phyloP scores from a whole-genome alignment of 139 green algal species.

The Micractinium sp. region DNA sequence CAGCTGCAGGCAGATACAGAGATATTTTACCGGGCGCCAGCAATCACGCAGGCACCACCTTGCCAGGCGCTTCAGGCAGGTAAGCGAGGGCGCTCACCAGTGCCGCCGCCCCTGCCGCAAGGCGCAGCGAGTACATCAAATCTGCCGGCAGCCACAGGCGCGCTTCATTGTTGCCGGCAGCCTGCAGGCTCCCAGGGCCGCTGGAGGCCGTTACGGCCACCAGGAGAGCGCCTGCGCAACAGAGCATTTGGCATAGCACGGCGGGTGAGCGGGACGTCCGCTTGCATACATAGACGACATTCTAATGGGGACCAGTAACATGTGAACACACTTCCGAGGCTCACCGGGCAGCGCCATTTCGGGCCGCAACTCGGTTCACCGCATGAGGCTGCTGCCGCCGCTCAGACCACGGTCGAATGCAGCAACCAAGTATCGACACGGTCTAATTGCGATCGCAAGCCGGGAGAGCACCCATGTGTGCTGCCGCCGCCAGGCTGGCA shows the following conservation, averaged over 20 bases:
- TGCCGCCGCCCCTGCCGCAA: conserved; percentile 3
- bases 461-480: too few species aligned
- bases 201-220: not conserved
- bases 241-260: not conserved
- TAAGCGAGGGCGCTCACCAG: conserved; percentile 34
- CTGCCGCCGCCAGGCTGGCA: too few species aligned
- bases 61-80: not conserved
- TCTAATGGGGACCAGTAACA: too few species aligned
- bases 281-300: too few species aligned
- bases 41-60: not conserved
- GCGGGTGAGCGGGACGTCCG: too few species aligned
- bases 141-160: conserved; percentile 37
- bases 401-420: too few species aligned
- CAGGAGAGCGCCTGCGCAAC: not conserved
- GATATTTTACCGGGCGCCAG: not conserved
- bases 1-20: not conserved
- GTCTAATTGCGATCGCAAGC: too few species aligned
- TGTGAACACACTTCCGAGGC: too few species aligned
- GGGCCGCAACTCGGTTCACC: too few species aligned
- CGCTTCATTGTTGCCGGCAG: not conserved
- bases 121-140: conserved; percentile 19
- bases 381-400: too few species aligned
- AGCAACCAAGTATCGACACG: too few species aligned
- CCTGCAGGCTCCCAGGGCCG: not conserved
- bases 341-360: too few species aligned